phyloP scores from a whole-genome alignment of 2,329 filamentous ascomycete genomes.

The Sarocladium kiliense region DNA sequence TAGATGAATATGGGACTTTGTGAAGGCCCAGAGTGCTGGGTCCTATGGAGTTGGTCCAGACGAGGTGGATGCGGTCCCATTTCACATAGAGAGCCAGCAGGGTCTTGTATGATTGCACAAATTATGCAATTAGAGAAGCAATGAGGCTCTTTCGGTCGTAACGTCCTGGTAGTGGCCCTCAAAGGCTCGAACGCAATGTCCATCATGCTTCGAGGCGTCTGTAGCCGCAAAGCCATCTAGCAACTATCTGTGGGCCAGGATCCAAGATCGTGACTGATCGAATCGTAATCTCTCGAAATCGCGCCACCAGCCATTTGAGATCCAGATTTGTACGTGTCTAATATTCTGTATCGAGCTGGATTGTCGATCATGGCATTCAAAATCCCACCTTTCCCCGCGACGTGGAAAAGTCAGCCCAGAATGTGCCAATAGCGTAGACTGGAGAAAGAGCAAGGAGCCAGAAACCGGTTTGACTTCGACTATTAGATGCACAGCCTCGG shows the following conservation, averaged over 20 bases:
- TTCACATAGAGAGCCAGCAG: not conserved
- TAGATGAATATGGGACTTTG: not conserved
- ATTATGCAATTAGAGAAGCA: not conserved
- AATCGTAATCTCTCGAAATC: not conserved
- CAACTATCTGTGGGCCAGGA: not conserved
- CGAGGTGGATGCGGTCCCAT: not conserved
- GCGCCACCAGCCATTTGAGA: not conserved
- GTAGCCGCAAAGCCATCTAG: not conserved
- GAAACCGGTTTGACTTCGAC: not conserved
- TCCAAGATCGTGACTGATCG: not conserved
- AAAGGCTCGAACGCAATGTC: no score
- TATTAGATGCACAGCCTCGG: not conserved
- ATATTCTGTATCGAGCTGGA: not conserved
- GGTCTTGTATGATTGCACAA: not conserved
- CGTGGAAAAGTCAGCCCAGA: constrained; percentile 2
- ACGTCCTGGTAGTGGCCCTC: no score
- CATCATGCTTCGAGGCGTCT: no score
- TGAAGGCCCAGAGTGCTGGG: not conserved
- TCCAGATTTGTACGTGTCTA: not conserved
- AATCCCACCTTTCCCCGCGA: not conserved
- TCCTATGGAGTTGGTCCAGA: not conserved
- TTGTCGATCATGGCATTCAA: not conserved
- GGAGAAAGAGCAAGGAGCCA: not conserved
- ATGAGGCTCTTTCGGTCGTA: not conserved
- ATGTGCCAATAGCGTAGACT: not conserved